Evolutionary conservation across 1,284 basidiomycete species (phyloP), one percentile per base, ranked within the genome.

Genomic region (Leccinum proximum): DNA sequence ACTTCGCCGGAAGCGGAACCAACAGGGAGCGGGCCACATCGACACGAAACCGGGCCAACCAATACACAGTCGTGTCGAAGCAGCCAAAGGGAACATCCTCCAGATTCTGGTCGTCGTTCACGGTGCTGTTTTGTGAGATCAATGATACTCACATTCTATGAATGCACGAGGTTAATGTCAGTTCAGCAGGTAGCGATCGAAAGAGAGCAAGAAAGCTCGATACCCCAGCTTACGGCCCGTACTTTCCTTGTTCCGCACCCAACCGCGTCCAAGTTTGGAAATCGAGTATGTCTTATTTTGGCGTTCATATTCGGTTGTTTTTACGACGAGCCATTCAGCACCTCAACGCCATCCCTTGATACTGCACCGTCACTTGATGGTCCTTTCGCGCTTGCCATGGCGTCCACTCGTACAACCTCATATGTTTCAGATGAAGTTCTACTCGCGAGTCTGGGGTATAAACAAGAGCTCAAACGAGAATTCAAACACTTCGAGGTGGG

Each of bases 391-490:
- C n/a, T 56, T 50, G 22, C n/a, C 10, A 63, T 66, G 65, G 50
- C 13, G 7, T 57, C 56, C 53, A 8, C 11, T 57, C 37, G 9
- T 35, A 18, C 42, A 16, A 30, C 22, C 22, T 14, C 16, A 45
- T 37, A 68, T 13, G 26, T 58, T 54, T 65, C 63, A 1, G 78
- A 79, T 64, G 77, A 76, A 56, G 69, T 64, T 6, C 58, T 75
- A n/a, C 71, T 79, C 10, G 78, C 75, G 1, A 64, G 65, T 16
- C 69, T 78, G 10, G 79, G 81, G 11, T 83, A 83, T 68, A 78
- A 78, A 62, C 80, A 81, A 62, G 81, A 82, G 68, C 75, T 80
- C 68, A 78, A 75, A 60, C 75, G 79, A n/a, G 74, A 59, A 4
- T 75, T 73, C 18, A 66, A 53, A 38, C 66, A 64, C 30, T 50